phyloP scores from a whole-genome alignment of 2,329 filamentous ascomycete genomes.

The Trichoderma koningiopsis region DNA sequence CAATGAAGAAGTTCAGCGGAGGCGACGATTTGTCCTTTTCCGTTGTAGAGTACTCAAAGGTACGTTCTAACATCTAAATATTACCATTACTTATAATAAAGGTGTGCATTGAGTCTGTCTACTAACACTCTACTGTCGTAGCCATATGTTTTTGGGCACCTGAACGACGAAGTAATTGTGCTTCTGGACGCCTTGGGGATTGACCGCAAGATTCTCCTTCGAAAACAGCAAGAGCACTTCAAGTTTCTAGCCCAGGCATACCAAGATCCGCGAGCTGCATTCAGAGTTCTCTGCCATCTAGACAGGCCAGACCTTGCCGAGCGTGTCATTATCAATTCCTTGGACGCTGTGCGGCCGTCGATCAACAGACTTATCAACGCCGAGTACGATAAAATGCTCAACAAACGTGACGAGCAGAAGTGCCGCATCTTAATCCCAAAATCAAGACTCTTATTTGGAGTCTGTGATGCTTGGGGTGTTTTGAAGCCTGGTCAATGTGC shows the following conservation, averaged over 20 bases:
- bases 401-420: slow-evolving; percentile 38
- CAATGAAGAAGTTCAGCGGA: slow-evolving; percentile 47
- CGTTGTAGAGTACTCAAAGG: slow-evolving; percentile 46
- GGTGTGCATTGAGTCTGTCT: not conserved
- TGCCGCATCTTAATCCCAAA: slow-evolving; percentile 43
- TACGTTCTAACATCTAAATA: slow-evolving; percentile 20
- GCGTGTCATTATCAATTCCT: slow-evolving; percentile 40
- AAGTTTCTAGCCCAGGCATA: slow-evolving; percentile 36
- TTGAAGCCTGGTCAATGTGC: slow-evolving; percentile 44
- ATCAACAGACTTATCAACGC: slow-evolving; percentile 36
- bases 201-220: slow-evolving; percentile 34
- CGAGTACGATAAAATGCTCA: slow-evolving; percentile 41
- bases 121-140: slow-evolving; percentile 25
- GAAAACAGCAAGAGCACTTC: slow-evolving; percentile 43
- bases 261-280: slow-evolving; percentile 36
- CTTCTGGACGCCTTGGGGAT: slow-evolving; percentile 44
- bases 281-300: slow-evolving; percentile 41
- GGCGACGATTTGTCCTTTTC: slow-evolving; percentile 41
- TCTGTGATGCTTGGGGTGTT: slow-evolving; percentile 41
- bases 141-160: slow-evolving; percentile 44
- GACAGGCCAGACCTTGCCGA: slow-evolving; percentile 41
- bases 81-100: not conserved
- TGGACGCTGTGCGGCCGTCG: slow-evolving; percentile 37
- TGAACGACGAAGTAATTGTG: slow-evolving; percentile 47
- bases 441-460: slow-evolving; percentile 44